A percentile compares a stretch with the other conserved stretches of the same genome.
Evolutionary conservation across 371 early-diverging fungal species (phyloP).

Genomic region (Rhizopus delemar): DNA sequence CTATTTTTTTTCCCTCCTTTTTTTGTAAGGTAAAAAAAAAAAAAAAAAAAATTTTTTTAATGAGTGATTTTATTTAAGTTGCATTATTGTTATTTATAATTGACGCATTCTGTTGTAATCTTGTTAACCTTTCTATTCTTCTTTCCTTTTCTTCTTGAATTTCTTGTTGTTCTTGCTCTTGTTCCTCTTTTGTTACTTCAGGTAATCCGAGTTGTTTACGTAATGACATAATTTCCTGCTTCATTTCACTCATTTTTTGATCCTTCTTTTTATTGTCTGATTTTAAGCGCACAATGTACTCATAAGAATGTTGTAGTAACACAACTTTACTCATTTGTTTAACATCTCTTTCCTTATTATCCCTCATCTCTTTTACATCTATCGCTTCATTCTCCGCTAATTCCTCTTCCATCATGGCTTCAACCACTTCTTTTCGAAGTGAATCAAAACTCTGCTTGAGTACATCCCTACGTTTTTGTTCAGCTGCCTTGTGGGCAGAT

Average conservation of each 20-base stretch:
- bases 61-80: neutral
- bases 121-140: constrained; percentile 21
- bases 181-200: constrained; percentile 36
- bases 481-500: constrained; percentile 88
- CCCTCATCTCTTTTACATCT: constrained; percentile 19
- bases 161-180: constrained; percentile 23
- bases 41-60: neutral
- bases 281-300: constrained; percentile 59
- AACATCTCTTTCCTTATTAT: constrained; percentile 46
- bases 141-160: constrained; percentile 28
- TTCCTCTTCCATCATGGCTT: constrained; percentile 55
- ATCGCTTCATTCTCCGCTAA: constrained; percentile 11
- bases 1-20: neutral
- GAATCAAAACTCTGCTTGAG: constrained; percentile 86
- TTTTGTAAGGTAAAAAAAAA: no score
- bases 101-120: constrained; percentile 12
- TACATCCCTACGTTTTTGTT: constrained; percentile 91
- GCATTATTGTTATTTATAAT: constrained; percentile 2
- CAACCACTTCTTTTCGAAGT: constrained; percentile 69
- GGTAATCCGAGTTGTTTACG: constrained; percentile 38
- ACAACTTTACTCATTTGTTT: constrained; percentile 58
- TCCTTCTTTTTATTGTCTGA: constrained; percentile 48
- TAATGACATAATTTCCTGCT: constrained; percentile 39
- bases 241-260: constrained; percentile 32
- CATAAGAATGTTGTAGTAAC: constrained; percentile 54